Percentiles rank a stretch among this genome's conserved stretches.
Evolutionary conservation across 2,329 filamentous ascomycete genomes (phyloP).

Genomic region (Beauveria varroae): DNA sequence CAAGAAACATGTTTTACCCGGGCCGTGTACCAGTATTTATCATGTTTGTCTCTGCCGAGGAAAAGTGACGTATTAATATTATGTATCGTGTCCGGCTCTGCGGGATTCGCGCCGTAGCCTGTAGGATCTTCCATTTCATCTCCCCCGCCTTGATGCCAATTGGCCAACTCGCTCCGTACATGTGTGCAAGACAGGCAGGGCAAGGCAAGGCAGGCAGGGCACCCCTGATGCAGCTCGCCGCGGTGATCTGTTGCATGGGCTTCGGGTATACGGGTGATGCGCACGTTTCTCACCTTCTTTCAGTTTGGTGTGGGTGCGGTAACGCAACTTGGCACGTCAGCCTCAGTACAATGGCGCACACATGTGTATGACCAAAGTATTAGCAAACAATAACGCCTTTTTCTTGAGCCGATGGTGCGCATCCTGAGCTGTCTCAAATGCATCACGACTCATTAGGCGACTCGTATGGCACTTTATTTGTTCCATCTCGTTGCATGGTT

Average conservation of each 20-base stretch:
- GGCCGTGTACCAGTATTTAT: no score
- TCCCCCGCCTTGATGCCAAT: conserved; percentile 3
- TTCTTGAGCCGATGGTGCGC: neutral
- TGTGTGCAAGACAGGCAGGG: no score
- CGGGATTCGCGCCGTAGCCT: neutral
- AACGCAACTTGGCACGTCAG: neutral
- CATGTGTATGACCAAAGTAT: no score
- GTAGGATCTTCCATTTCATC: neutral
- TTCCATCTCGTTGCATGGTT: no score
- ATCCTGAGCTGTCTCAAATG: no score
- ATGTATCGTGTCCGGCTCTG: neutral
- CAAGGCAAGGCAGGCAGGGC: neutral
- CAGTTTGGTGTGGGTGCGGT: neutral
- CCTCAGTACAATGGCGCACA: neutral
- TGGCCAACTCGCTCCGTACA: neutral
- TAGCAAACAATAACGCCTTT: neutral
- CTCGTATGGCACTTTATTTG: no score
- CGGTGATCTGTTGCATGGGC: conserved; percentile 8
- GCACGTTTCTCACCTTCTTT: neutral
- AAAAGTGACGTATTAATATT: neutral
- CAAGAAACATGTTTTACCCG: neutral
- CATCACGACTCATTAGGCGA: no score
- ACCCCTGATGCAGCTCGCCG: conserved; percentile 1
- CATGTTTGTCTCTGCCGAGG: neutral
- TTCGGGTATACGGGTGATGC: neutral